Evolutionary conservation across 805 yeast species (phyloP).

Genomic region (Zygosaccharomyces rouxii): DNA sequence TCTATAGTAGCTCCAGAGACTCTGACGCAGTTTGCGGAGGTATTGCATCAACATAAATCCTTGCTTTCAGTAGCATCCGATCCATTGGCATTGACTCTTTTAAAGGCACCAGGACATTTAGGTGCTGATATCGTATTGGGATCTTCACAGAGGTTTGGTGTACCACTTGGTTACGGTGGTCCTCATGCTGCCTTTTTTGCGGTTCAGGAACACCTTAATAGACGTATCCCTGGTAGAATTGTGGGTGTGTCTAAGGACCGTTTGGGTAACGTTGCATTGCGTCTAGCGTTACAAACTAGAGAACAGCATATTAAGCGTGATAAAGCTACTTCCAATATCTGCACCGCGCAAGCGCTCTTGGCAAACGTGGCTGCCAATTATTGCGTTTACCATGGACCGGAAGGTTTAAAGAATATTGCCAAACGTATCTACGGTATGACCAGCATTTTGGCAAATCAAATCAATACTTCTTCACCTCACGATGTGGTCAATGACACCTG

Average conservation of each 20-base stretch:
- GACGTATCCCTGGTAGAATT: constrained; percentile 95
- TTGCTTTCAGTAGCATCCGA: constrained; percentile 86
- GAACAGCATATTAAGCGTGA: constrained; percentile 98
- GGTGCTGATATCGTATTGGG: constrained; percentile 95
- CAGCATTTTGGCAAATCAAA: constrained; percentile 58
- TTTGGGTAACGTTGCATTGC: constrained; percentile 79
- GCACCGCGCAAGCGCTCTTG: constrained; percentile 94
- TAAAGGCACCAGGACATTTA: constrained; percentile 77
- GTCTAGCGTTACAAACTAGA: constrained; percentile 94
- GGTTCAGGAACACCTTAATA: constrained; percentile 69
- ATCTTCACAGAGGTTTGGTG: constrained; percentile 92
- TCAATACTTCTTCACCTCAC: constrained; percentile 42
- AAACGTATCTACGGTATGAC: constrained; percentile 71
- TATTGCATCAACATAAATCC: constrained; percentile 68
- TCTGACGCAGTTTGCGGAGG: constrained; percentile 53
- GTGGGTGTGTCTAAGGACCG: constrained; percentile 92
- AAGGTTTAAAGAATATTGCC: constrained; percentile 78
- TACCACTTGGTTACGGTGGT: constrained; percentile 97
- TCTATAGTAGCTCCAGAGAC: constrained; percentile 46
- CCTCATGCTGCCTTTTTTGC: constrained; percentile 98
- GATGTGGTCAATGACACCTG: constrained; percentile 54
- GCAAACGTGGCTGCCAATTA: constrained; percentile 96
- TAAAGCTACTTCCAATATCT: constrained; percentile 94
- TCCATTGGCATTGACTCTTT: constrained; percentile 77
- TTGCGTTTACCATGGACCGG: constrained; percentile 93